These are phyloP conservation scores for Trichoderma breve DNA, from an alignment of 2,329 filamentous ascomycete species.

Conservation along the genomic window DNA sequence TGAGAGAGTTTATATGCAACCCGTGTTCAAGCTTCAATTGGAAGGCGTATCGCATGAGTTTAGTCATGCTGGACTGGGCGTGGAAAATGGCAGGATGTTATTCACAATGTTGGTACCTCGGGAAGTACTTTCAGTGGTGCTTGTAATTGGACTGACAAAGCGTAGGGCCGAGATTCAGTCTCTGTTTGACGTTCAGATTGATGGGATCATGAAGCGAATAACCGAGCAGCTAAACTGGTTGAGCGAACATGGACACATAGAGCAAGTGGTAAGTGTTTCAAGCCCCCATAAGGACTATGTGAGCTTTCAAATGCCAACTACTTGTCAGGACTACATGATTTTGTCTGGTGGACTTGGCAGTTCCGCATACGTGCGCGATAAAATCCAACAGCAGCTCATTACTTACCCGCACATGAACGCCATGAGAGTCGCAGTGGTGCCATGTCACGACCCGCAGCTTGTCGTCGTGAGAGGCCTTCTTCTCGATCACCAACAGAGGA, in stretches of 20 bases:
- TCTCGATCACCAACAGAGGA: constrained; percentile 49
- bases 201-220: constrained; percentile 40
- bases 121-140: neutral
- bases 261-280: constrained; percentile 35
- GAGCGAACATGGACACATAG: constrained; percentile 26
- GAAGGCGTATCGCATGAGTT: constrained; percentile 44
- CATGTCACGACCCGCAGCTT: constrained; percentile 51
- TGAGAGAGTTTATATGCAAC: constrained; percentile 41
- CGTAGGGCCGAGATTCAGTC: constrained; percentile 42
- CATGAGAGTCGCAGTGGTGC: constrained; percentile 38
- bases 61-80: constrained; percentile 36
- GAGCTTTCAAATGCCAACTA: neutral
- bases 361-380: neutral
- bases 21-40: constrained; percentile 42
- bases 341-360: neutral
- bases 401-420: constrained; percentile 37
- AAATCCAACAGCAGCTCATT: neutral
- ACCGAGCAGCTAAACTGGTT: constrained; percentile 43
- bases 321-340: neutral
- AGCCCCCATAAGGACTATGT: fast-evolving
- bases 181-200: constrained; percentile 43
- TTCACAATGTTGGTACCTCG: neutral
- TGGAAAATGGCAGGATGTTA: constrained; percentile 41
- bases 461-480: constrained; percentile 55
- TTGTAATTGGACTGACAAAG: neutral